Conservation (phyloP, 2,329 filamentous ascomycete species). For the Botryotinia convoluta region DNA sequence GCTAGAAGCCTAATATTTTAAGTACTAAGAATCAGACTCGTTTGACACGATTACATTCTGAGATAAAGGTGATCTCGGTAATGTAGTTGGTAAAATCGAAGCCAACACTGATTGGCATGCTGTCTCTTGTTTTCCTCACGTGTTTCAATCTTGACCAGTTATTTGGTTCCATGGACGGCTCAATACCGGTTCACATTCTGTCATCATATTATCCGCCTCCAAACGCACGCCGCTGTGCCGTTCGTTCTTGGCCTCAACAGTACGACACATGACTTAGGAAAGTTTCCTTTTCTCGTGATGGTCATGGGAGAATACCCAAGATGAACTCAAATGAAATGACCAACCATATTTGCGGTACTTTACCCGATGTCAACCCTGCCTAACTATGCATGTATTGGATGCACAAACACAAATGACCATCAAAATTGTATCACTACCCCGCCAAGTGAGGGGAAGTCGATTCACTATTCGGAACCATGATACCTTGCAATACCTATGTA, state of each 20-base stretch:
- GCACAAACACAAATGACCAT: constrained; percentile 15
- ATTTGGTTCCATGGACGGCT: neutral
- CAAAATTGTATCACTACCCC: neutral
- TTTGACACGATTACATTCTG: neutral
- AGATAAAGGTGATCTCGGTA: neutral
- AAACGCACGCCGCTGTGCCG: neutral
- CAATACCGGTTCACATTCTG: neutral
- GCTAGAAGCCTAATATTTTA: neutral
- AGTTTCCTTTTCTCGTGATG: neutral
- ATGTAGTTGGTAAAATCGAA: neutral
- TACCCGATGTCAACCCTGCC: neutral
- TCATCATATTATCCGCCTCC: neutral
- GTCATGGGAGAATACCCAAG: neutral
- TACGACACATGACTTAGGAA: neutral
- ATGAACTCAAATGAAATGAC: constrained; percentile 4
- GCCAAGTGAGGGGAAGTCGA: constrained; percentile 20
- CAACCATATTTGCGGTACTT: neutral
- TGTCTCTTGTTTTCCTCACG: neutral
- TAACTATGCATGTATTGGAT: neutral
- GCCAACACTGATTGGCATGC: neutral
- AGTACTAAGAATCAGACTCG: too few species aligned
- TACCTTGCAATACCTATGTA: neutral
- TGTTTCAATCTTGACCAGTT: neutral
- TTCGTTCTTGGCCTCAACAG: neutral
- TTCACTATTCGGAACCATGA: neutral